Evolutionary conservation across 73 alveolate genomes (phyloP), one percentile per base, ranked within the genome.

Genomic region (Blepharisma stoltei): DNA sequence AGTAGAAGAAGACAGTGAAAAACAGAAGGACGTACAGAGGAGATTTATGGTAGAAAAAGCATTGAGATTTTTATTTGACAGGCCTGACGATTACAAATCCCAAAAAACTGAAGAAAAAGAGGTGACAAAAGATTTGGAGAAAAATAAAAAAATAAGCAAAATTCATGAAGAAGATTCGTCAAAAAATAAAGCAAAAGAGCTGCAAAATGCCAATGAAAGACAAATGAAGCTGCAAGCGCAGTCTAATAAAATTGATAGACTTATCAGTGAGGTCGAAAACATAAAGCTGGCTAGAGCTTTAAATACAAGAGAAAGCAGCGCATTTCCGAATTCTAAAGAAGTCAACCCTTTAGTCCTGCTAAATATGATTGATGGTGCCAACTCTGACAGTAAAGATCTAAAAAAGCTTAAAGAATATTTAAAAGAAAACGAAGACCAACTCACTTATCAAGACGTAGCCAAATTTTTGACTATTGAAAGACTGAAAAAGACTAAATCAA

Each of bases 291-390:
- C 14, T 14, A 25, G 14, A 20, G 3, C 23, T 25, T 20, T 9
- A 60, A 25, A 14, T 9, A 60, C 73, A 14, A n/a, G 5, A 20
- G 73, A 18, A 18, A 60, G 48, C 37, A 5, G 46, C 73, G 73
- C 73, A 60, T 60, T 60, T 60, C 73, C 73, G 38, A 60, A 60
- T 25, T 20, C 38, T 25, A 9, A 3, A n/a, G 73, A 60, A 8
- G 45, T 60, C 38, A 20, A n/a, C 45, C 73, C 73, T 20, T n/a
- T 14, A 5, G 45, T 25, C 2, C 37, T 60, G 0, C 11, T 60
- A 25, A 60, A n/a, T 25, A 8, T 60, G 23, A 25, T 60, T 25
- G 49, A 60, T 20, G 0, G 5, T 38, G 14, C 73, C 0, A 25
- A 14, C 48, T 14, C 14, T 60, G 11, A 14, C 2, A 18, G 46